phyloP scores from a whole-genome alignment of 768 basidiomycete species.

The Ramaria sp. region DNA sequence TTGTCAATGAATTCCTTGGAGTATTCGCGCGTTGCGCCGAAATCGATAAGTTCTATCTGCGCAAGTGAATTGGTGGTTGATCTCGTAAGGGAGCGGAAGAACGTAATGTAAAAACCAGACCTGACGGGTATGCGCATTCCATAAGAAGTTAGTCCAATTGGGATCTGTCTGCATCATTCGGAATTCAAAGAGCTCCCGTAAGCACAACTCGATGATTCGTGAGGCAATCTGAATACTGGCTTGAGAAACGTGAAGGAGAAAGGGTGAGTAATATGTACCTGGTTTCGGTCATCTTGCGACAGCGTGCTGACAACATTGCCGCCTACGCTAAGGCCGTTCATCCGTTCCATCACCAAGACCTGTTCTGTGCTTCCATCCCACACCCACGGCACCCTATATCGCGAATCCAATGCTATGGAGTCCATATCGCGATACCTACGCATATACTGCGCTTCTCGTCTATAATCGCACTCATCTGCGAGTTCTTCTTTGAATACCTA shows the following conservation, averaged over 20 bases:
- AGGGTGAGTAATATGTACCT: conserved; percentile 33
- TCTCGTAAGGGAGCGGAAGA: background rate
- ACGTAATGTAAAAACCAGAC: conserved; percentile 23
- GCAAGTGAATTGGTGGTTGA: background rate
- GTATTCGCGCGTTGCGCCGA: conserved; percentile 89
- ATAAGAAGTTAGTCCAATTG: conserved; percentile 97
- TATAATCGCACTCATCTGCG: conserved; percentile 87
- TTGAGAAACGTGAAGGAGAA: background rate
- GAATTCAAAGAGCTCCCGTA: conserved; percentile 86
- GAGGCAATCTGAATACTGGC: conserved; percentile 57
- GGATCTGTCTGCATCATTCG: conserved; percentile 97
- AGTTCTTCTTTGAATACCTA: conserved; percentile 85
- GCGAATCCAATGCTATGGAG: conserved; percentile 42
- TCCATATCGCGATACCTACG: conserved; percentile 42
- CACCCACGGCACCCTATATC: conserved; percentile 81
- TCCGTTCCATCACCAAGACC: conserved; percentile 84
- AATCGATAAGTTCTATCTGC: conserved; percentile 84
- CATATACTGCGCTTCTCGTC: conserved; percentile 67
- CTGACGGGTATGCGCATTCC: conserved; percentile 56
- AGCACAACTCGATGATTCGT: conserved; percentile 72
- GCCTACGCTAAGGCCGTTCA: conserved; percentile 74
- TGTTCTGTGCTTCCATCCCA: conserved; percentile 72
- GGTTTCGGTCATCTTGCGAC: conserved; percentile 54
- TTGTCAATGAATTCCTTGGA: conserved; percentile 74
- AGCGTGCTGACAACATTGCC: conserved; percentile 44